phyloP scores from a whole-genome alignment of 2,329 filamentous ascomycete genomes.

The Aspergillus uvarum region DNA sequence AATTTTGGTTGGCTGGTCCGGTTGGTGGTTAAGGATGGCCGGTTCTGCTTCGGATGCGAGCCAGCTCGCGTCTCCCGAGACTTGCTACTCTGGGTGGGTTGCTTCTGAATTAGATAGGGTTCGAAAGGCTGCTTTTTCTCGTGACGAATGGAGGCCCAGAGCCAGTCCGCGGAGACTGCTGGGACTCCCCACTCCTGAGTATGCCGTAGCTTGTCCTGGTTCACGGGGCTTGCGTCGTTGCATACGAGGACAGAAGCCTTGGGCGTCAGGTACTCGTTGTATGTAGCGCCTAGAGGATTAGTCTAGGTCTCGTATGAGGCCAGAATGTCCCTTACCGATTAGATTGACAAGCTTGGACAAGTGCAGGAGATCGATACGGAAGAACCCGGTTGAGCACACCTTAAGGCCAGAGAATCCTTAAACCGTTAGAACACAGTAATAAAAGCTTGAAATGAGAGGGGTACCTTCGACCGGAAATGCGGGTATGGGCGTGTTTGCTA shows the following conservation, averaged over 20 bases:
- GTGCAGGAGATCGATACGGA: conserved; percentile 80
- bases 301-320: conserved; percentile 1
- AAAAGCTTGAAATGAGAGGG: conserved; percentile 1
- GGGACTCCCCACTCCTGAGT: conserved; percentile 74
- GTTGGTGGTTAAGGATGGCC: not conserved
- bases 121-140: conserved; percentile 51
- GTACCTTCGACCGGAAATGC: conserved; percentile 63
- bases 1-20: not conserved
- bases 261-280: conserved; percentile 72
- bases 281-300: conserved; percentile 62
- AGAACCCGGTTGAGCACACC: conserved; percentile 80
- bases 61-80: conserved; percentile 21
- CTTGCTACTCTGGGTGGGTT: conserved; percentile 22
- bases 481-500: conserved; percentile 75
- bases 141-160: conserved; percentile 72
- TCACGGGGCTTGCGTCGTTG: conserved; percentile 53
- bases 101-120: conserved; percentile 43
- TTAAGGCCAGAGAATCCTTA: conserved; percentile 66
- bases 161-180: conserved; percentile 78
- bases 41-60: conserved; percentile 22
- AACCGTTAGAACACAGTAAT: conserved; percentile 17
- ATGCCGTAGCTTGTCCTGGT: conserved; percentile 73
- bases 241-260: conserved; percentile 78
- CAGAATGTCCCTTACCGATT: conserved; percentile 52
- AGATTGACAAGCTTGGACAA: conserved; percentile 73